Conservation (phyloP, 1,284 basidiomycete species). For the Sporisorium exsertum region DNA sequence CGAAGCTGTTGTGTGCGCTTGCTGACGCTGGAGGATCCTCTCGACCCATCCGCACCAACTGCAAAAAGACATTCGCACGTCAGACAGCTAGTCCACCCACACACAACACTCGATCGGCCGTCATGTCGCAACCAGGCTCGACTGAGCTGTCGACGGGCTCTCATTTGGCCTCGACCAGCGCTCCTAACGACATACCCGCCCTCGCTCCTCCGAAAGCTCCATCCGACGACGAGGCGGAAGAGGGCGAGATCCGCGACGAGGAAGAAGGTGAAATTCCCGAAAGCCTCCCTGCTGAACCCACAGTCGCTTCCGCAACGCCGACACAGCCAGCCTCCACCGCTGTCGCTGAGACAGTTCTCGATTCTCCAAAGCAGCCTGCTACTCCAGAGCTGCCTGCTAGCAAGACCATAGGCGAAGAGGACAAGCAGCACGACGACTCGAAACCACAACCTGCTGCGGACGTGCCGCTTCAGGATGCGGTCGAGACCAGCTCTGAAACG, state of each 20-base stretch:
- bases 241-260: constrained; percentile 48
- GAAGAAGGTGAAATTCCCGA: constrained; percentile 49
- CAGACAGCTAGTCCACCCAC: neutral
- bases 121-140: constrained; percentile 36
- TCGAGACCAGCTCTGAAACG: neutral
- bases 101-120: neutral
- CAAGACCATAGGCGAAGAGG: neutral
- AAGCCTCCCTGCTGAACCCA: constrained; percentile 8
- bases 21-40: neutral
- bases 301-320: neutral
- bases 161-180: constrained; percentile 3
- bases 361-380: constrained; percentile 18
- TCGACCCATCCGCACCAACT: neutral
- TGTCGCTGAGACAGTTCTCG: constrained; percentile 5
- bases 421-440: neutral
- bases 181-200: constrained; percentile 5
- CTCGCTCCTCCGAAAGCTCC: constrained; percentile 10
- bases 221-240: constrained; percentile 46
- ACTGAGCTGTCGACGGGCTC: constrained; percentile 8
- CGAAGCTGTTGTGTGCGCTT: constrained; percentile 1
- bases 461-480: neutral
- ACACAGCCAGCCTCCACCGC: constrained; percentile 1
- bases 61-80: neutral
- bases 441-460: neutral
- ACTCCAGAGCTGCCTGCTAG: constrained; percentile 16